Percentiles rank a stretch among this genome's conserved stretches.
Evolutionary conservation across 2,329 filamentous ascomycete genomes (phyloP).

Genomic region (Nemania sp.): DNA sequence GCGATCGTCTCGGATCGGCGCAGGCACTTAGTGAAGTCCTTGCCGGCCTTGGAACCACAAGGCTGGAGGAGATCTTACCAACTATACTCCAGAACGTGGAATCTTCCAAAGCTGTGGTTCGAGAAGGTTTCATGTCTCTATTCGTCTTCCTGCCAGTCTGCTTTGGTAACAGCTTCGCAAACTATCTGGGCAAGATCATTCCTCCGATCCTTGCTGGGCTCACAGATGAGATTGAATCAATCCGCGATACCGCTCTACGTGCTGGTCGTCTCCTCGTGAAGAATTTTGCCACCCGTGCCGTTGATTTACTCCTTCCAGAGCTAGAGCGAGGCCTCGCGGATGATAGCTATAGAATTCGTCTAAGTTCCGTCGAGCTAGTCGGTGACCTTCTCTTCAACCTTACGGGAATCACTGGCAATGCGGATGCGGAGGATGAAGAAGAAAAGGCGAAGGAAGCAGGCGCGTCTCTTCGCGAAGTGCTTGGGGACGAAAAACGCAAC

Average conservation of each 20-base stretch:
- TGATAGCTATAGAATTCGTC: slow-evolving; percentile 94
- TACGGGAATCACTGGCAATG: slow-evolving; percentile 84
- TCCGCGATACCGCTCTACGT: slow-evolving; percentile 92
- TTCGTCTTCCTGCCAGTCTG: slow-evolving; percentile 99
- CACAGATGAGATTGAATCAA: slow-evolving; percentile 94
- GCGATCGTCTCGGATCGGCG: slow-evolving; percentile 92
- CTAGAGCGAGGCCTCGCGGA: slow-evolving; percentile 96
- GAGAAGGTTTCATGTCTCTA: slow-evolving; percentile 98
- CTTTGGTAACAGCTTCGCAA: slow-evolving; percentile 97
- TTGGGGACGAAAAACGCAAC: slow-evolving; percentile 95
- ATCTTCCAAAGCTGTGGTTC: slow-evolving; percentile 85
- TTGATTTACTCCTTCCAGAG: slow-evolving; percentile 91
- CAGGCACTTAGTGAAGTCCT: slow-evolving; percentile 96
- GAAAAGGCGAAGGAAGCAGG: slow-evolving; percentile 82
- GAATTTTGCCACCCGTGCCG: slow-evolving; percentile 94
- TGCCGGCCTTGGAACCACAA: slow-evolving; percentile 87
- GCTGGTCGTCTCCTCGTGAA: slow-evolving; percentile 95
- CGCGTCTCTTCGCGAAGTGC: slow-evolving; percentile 88
- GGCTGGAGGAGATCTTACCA: slow-evolving; percentile 92
- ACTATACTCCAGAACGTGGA: slow-evolving; percentile 96
- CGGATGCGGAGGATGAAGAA: slow-evolving; percentile 77
- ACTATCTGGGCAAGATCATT: slow-evolving; percentile 93
- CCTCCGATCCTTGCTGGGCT: slow-evolving; percentile 92
- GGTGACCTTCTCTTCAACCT: slow-evolving; percentile 97
- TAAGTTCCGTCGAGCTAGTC: slow-evolving; percentile 96